These are phyloP conservation scores for Turritis glabra DNA, from an alignment of 345 rosid species.

Conservation along the genomic window DNA sequence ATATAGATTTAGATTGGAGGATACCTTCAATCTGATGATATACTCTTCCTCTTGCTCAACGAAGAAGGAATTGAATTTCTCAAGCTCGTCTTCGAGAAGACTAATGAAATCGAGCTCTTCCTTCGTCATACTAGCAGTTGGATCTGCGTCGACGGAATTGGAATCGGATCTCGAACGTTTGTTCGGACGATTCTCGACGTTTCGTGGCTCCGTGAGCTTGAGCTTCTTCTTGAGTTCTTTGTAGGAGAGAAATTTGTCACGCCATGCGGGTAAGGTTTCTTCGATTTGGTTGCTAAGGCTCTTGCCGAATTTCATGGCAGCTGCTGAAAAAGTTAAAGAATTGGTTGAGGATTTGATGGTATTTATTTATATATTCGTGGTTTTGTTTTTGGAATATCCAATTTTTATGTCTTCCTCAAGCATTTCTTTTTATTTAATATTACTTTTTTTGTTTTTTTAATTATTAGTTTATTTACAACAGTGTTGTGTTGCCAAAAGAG, in stretches of 20 bases:
- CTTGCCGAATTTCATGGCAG: slow-evolving; percentile 86
- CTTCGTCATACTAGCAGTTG: slow-evolving; percentile 43
- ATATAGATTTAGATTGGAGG: not conserved
- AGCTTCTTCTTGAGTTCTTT: slow-evolving; percentile 88
- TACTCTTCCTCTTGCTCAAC: slow-evolving; percentile 97
- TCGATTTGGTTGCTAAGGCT: slow-evolving; percentile 96
- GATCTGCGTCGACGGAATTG: slow-evolving; percentile 32
- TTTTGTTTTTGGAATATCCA: slow-evolving; percentile 63
- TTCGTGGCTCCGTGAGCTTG: slow-evolving; percentile 64
- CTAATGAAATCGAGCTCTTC: slow-evolving; percentile 75
- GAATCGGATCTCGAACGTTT: slow-evolving; percentile 56
- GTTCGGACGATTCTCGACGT: slow-evolving; percentile 47
- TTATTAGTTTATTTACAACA: no score
- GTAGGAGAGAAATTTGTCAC: slow-evolving; percentile 93
- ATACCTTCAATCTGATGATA: slow-evolving; percentile 87
- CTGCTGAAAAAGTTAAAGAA: not conserved
- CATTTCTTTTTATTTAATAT: slow-evolving; percentile 46
- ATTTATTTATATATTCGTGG: slow-evolving; percentile 52
- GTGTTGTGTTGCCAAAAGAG: no score
- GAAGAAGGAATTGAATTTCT: slow-evolving; percentile 89
- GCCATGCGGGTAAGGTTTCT: slow-evolving; percentile 92
- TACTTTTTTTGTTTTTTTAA: not conserved
- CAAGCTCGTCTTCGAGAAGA: slow-evolving; percentile 77
- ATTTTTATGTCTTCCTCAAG: slow-evolving; percentile 11
- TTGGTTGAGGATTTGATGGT: not conserved